Conservation (phyloP, 106 monocot species). For the Phalaenopsis equestris region DNA sequence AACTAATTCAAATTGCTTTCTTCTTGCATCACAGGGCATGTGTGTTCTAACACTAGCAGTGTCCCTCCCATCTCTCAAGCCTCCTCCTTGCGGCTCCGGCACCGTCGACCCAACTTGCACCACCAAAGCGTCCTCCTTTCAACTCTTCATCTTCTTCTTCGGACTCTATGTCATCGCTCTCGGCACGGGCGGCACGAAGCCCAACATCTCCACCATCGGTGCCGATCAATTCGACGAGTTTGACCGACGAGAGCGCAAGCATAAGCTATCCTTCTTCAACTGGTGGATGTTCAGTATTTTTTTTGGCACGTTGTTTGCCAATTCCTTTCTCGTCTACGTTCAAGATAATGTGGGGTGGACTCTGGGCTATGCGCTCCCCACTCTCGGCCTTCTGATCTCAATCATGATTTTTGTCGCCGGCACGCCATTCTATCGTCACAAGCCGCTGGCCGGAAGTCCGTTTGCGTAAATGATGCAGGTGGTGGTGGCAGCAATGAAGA, state of each 20-base stretch:
- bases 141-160: conserved; percentile 33
- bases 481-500: conserved; percentile 26
- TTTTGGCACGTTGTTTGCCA: conserved; percentile 49
- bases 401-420: conserved; percentile 31
- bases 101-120: conserved; percentile 2
- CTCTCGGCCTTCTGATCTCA: conserved; percentile 30
- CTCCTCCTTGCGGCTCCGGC: conserved; percentile 21
- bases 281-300: conserved; percentile 71
- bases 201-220: conserved; percentile 56
- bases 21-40: conserved; percentile 19
- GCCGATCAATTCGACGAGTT: conserved; percentile 62
- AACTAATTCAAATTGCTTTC: no score
- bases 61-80: conserved; percentile 38
- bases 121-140: conserved; percentile 18
- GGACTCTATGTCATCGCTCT: conserved; percentile 49
- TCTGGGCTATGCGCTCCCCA: conserved; percentile 44
- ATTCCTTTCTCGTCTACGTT: conserved; percentile 43
- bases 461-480: conserved; percentile 43
- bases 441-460: conserved; percentile 37
- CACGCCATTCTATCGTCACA: conserved; percentile 52
- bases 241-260: conserved; percentile 27
- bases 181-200: conserved; percentile 48
- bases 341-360: conserved; percentile 51
- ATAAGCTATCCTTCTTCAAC: conserved; percentile 59
- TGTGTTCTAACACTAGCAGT: conserved; percentile 30